Conservation (phyloP, 1,139 yeast genomes). For the Pichia sp. region DNA sequence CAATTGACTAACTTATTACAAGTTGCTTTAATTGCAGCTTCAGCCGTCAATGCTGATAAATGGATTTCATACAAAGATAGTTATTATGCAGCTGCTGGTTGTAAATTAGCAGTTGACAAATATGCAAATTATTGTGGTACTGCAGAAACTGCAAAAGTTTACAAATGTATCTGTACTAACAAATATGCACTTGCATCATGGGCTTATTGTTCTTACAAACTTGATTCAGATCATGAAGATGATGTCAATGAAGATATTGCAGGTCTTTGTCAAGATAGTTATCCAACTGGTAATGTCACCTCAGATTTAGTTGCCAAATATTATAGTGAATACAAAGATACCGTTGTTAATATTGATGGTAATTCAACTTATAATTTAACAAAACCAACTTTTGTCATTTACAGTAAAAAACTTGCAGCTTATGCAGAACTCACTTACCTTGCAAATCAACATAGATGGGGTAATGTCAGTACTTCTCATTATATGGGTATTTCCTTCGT, state of each 20-base stretch:
- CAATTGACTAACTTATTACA: slow-evolving; percentile 12
- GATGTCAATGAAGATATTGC: neutral
- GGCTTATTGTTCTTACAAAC: slow-evolving; percentile 12
- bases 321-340: neutral
- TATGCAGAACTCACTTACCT: slow-evolving; percentile 37
- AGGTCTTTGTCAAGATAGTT: neutral
- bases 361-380: slow-evolving; percentile 5
- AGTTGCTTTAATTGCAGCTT: neutral
- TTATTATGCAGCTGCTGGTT: slow-evolving; percentile 30
- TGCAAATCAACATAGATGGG: slow-evolving; percentile 35
- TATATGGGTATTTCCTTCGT: slow-evolving; percentile 48
- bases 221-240: neutral
- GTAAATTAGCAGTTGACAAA: slow-evolving; percentile 33
- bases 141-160: slow-evolving; percentile 23
- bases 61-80: slow-evolving; percentile 20
- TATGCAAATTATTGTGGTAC: slow-evolving; percentile 33
- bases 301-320: neutral
- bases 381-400: slow-evolving; percentile 18
- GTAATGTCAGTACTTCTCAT: slow-evolving; percentile 41
- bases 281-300: neutral
- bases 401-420: slow-evolving; percentile 23
- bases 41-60: neutral
- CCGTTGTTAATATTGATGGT: slow-evolving; percentile 21
- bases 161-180: slow-evolving; percentile 25
- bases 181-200: slow-evolving; percentile 19